phyloP scores from a whole-genome alignment of 768 basidiomycete genomes.

The Boletus rubroflammeus region DNA sequence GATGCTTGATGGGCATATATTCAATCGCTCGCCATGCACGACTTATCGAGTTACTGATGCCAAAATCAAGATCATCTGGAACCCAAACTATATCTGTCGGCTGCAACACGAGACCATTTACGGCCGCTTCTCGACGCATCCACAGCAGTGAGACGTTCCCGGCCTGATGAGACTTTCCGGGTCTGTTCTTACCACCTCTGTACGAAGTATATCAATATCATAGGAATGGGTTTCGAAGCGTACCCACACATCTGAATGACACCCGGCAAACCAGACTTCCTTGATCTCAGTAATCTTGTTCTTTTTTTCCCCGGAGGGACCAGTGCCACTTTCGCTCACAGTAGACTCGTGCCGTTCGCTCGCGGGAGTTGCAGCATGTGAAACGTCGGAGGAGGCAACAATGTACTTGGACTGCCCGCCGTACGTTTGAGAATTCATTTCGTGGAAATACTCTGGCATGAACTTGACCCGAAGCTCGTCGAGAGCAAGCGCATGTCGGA shows the following conservation, averaged over 20 bases:
- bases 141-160: conserved; percentile 30
- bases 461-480: conserved; percentile 62
- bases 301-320: background rate
- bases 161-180: conserved; percentile 18
- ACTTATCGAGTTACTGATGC: conserved; percentile 21
- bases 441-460: conserved; percentile 40
- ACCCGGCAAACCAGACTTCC: conserved; percentile 58
- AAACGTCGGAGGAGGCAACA: background rate
- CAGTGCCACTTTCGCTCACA: background rate
- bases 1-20: conserved; percentile 24
- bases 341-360: background rate
- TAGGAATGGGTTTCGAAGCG: background rate
- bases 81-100: conserved; percentile 28
- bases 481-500: conserved; percentile 64
- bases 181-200: conserved; percentile 25
- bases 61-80: conserved; percentile 25
- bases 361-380: background rate
- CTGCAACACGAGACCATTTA: conserved; percentile 24
- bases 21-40: conserved; percentile 14
- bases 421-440: conserved; percentile 25
- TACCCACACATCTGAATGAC: conserved; percentile 36
- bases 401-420: conserved; percentile 10
- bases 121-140: conserved; percentile 33
- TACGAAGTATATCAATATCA: background rate
- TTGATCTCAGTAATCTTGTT: conserved; percentile 32